These are phyloP conservation scores for Cladosporium colombiae DNA, from an alignment of 2,329 filamentous ascomycete species.

Conservation along the genomic window DNA sequence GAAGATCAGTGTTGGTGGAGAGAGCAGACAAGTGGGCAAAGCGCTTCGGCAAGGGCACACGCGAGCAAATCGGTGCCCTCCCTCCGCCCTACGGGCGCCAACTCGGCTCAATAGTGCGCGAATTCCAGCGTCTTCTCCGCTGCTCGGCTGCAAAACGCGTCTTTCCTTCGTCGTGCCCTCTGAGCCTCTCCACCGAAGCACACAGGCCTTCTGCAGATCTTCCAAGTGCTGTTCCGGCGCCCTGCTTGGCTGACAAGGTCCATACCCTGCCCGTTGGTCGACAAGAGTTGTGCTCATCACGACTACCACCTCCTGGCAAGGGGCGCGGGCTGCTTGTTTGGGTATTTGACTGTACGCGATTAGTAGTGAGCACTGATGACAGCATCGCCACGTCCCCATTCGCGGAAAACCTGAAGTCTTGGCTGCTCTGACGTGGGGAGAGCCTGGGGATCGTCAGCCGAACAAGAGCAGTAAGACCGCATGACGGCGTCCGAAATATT, in stretches of 20 bases:
- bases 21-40: not conserved
- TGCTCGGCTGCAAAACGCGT: slow-evolving; percentile 3
- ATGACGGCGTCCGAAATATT: slow-evolving; percentile 5
- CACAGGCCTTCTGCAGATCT: slow-evolving; percentile 21
- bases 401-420: not conserved
- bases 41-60: slow-evolving; percentile 2
- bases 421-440: slow-evolving; percentile 12
- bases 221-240: slow-evolving; percentile 9
- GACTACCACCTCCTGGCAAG: slow-evolving; percentile 2
- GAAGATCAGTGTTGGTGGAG: slow-evolving; percentile 7
- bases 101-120: slow-evolving; percentile 14
- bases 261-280: not conserved
- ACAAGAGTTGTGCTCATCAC: slow-evolving; percentile 2
- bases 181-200: slow-evolving; percentile 7
- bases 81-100: slow-evolving; percentile 12
- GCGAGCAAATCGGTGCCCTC: slow-evolving; percentile 15
- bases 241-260: slow-evolving; percentile 13
- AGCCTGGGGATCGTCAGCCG: slow-evolving; percentile 15
- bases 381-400: not conserved
- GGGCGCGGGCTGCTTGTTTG: not conserved
- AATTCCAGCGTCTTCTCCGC: slow-evolving; percentile 10
- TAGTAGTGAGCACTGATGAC: slow-evolving; percentile 1
- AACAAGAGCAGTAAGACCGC: slow-evolving; percentile 6
- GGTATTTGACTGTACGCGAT: not conserved
- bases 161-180: not conserved